Evolutionary conservation across 1,139 yeast species (phyloP), one percentile per base, ranked within the genome.

Genomic region (Sporopachydermia cereana): DNA sequence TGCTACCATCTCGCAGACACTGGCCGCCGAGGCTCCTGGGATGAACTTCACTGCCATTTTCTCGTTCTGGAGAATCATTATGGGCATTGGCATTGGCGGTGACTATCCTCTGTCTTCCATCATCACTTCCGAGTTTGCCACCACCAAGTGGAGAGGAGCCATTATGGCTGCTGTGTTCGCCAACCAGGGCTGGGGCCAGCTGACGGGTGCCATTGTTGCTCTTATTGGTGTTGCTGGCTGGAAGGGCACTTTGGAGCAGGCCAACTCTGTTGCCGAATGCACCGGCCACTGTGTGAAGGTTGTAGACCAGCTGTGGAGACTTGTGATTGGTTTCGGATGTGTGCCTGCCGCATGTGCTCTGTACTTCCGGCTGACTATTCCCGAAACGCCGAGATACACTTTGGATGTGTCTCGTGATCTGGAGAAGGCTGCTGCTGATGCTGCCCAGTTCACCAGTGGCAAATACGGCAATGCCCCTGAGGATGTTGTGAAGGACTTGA

Each of bases 261-360:
- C 71, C 51, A 72, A 69, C 51, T 63, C 57, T 45, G 62, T 62
- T 45, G 71, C 72, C 47, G 63, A 41, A 16, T 79, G 95, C 75
- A 77, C 66, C 50, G 72, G 68, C 43, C 66, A 56, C 24, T 85
- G 95, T 78, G 61, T 66, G 49, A 76, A 68, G 60, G 95, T 95
- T 49, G 76, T 83, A 66, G 95, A 85, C 68, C 88, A 81, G 67
- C 84, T 84, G 91, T 85, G 95, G 95, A 82, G 96, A 77, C 72
- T 86, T 53, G 66, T 85, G 49, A 67, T 85, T 59, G 96, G 96
- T 54, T 72, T 86, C 51, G 95, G 95, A 57, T 81, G 89, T 66
- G 84, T 85, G 51, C 95, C 95, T 53, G 95, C 95, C 63, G 57
- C 71, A 52, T 63, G 80, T 61, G 94, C 94, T 43, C 73, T 85